Evolutionary conservation across 805 yeast genomes (phyloP).

Genomic region (Lipomyces yamanashiensis): DNA sequence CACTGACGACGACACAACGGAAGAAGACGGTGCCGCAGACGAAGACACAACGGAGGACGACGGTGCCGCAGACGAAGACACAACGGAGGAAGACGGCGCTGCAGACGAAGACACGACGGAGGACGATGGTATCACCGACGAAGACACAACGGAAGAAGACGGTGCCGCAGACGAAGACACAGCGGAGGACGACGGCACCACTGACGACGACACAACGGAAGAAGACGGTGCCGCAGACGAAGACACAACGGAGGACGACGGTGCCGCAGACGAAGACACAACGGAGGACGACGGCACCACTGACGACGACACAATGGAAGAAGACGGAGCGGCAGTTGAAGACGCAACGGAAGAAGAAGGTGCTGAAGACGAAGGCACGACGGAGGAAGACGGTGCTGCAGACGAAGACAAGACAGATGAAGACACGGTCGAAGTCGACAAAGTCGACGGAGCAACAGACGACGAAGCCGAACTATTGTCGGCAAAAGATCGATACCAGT

Average conservation of each 20-base stretch:
- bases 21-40: background rate
- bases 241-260: background rate
- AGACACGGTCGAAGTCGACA: background rate
- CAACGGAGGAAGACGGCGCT: background rate
- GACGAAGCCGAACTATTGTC: background rate
- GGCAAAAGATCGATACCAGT: slow-evolving; percentile 29
- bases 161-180: background rate
- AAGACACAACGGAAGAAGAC: background rate
- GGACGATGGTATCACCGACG: background rate
- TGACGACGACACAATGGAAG: background rate
- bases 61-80: background rate
- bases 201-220: background rate
- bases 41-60: background rate
- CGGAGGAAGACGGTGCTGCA: background rate
- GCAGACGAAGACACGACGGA: background rate
- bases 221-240: background rate
- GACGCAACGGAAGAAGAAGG: slow-evolving; percentile 1
- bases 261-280: background rate
- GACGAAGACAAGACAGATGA: background rate
- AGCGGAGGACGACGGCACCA: background rate
- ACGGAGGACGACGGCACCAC: background rate
- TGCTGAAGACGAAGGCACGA: background rate
- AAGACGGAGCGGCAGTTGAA: background rate
- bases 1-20: background rate
- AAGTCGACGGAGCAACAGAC: slow-evolving; percentile 4